Base-by-base conservation (phyloP, 108 stramenopile genomes). In the Cyclotella cryptica region DNA sequence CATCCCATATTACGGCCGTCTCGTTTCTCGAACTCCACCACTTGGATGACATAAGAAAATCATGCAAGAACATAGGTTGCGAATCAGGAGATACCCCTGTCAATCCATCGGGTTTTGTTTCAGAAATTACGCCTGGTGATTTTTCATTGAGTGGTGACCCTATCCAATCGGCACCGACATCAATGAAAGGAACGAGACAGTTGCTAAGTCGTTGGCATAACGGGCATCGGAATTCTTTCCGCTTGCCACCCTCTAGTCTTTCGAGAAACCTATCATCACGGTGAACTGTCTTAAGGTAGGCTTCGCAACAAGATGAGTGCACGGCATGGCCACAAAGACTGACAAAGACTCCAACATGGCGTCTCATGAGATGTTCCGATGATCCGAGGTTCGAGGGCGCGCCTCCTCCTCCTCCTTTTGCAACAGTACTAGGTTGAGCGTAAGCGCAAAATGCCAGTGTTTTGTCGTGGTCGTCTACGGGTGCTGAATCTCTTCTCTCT, bases 291-390 rank as follows among this genome's bases (percentile, higher is more conserved):
- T 83, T 87, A 22, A 93, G 67, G 58, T 93, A 93, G 22, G 92
- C 83, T 51, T 93, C 94, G 78, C 89, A 91, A 70, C 95, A 96
- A 35, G 86, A 87, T 42, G 84, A 89, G 54, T 96, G 95, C 21
- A 96, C 81, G 17, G 95, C 95, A 85, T 96, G 95, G 27, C 95
- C 95, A 71, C 95, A 96, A 35, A 96, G 84, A 49, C 88, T 77
- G 7, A 91, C 82, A 77, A 92, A 91, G 29, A 86, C 81, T 28
- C 94, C 94, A 41, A 93, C 92, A 68, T 89, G 92, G 30, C 86
- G 84, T 49, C 76, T 61, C 30, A 90, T 78, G 22, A 81, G 71
- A 10, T 62, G 43, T 19, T 69, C 29, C 11, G 72, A 57, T 45
- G 63, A 30, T 43, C 65, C 40, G 30, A 64, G 63, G 18, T 49